Conservation (phyloP, 306 rosid species). For the Albizia julibrissin region DNA sequence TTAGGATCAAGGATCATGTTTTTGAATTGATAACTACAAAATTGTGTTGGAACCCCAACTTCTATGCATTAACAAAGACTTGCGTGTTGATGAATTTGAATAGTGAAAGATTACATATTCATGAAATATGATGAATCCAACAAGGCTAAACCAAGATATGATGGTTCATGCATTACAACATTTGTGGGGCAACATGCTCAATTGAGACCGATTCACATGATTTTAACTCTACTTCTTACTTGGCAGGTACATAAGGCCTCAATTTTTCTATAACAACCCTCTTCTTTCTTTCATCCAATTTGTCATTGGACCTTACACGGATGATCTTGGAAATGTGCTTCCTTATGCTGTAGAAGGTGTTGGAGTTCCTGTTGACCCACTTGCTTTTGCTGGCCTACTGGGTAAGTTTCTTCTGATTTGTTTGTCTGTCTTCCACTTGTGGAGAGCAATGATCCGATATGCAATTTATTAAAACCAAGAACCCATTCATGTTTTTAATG, state of each 20-base stretch:
- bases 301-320: conserved; percentile 88
- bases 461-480: not conserved
- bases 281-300: conserved; percentile 81
- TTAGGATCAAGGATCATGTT: not conserved
- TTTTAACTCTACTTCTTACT: not conserved
- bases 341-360: conserved; percentile 98
- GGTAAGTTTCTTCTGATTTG: conserved; percentile 43
- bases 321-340: conserved; percentile 92
- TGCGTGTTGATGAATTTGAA: not conserved
- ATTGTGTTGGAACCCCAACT: not conserved
- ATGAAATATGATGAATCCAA: conserved; percentile 2
- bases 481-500: not conserved
- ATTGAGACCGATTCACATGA: not conserved
- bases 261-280: conserved; percentile 88
- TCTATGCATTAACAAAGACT: conserved; percentile 6
- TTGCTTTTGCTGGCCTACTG: conserved; percentile 94
- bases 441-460: conserved; percentile 11
- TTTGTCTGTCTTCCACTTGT: not conserved
- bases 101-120: not conserved
- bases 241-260: conserved; percentile 92
- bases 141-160: conserved; percentile 11
- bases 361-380: conserved; percentile 97
- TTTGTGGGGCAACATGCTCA: no score
- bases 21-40: not conserved
- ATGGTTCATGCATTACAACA: no score